phyloP scores from a whole-genome alignment of 345 rosid species.

The Stellera chamaejasme region DNA sequence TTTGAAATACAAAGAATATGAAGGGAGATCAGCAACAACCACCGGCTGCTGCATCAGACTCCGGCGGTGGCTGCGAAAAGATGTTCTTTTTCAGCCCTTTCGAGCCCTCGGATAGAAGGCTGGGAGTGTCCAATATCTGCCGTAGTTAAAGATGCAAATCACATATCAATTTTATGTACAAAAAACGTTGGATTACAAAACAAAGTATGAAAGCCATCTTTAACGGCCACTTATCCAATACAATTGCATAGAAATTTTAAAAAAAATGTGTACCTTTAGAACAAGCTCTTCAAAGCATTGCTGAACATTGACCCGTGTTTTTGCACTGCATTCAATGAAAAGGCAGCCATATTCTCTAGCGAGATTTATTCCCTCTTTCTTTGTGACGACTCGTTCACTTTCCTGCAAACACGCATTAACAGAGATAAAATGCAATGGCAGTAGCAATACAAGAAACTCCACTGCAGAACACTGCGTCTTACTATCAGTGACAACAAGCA shows the following conservation, averaged over 20 bases:
- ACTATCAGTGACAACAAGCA: no score
- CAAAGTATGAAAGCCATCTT: not conserved
- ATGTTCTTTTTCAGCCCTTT: slow-evolving; percentile 39
- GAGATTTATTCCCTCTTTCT: slow-evolving; percentile 51
- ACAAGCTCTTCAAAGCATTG: slow-evolving; percentile 67
- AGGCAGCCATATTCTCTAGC: slow-evolving; percentile 63
- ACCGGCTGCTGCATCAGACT: slow-evolving; percentile 19
- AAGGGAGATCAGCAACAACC: slow-evolving; percentile 27
- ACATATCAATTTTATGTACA: no score
- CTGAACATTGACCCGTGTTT: slow-evolving; percentile 48
- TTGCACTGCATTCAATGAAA: slow-evolving; percentile 63
- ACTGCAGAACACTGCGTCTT: no score
- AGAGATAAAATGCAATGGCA: no score
- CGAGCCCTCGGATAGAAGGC: slow-evolving; percentile 42
- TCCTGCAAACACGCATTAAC: slow-evolving; percentile 28
- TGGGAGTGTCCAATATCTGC: slow-evolving; percentile 46
- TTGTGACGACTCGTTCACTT: slow-evolving; percentile 49
- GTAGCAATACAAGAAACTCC: no score
- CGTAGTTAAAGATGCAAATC: no score
- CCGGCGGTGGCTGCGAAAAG: slow-evolving; percentile 29
- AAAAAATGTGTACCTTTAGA: slow-evolving; percentile 30
- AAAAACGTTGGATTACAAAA: not conserved
- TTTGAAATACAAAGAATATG: slow-evolving; percentile 1
- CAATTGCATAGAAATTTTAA: not conserved
- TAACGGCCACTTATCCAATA: not conserved